phyloP scores from a whole-genome alignment of 805 yeast genomes.

The Nakazawaea ishiwadae region DNA sequence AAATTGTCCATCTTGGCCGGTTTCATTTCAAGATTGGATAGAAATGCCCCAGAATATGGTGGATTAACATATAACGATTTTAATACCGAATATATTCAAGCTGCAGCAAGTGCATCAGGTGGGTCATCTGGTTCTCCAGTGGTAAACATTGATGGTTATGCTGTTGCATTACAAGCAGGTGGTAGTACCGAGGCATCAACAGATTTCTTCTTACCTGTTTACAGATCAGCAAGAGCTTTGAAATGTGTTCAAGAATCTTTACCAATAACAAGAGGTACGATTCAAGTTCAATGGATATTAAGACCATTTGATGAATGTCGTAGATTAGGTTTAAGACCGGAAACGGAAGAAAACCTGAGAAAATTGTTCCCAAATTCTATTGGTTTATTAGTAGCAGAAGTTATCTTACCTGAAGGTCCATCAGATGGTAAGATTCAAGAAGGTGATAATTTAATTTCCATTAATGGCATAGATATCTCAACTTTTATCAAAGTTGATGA shows the following conservation, averaged over 20 bases:
- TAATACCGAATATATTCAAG: constrained; percentile 91
- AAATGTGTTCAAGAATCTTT: constrained; percentile 55
- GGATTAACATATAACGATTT: constrained; percentile 84
- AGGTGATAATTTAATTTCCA: constrained; percentile 78
- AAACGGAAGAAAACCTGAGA: constrained; percentile 69
- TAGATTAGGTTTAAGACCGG: constrained; percentile 75
- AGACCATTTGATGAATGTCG: constrained; percentile 90
- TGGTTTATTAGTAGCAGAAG: constrained; percentile 80
- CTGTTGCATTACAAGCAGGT: constrained; percentile 92
- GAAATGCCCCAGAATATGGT: constrained; percentile 95
- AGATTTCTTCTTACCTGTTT: constrained; percentile 85
- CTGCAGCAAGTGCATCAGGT: constrained; percentile 94
- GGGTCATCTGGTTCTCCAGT: constrained; percentile 97
- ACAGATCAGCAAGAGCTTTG: constrained; percentile 78
- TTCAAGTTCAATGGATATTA: constrained; percentile 84
- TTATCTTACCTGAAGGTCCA: constrained; percentile 82
- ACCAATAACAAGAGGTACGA: constrained; percentile 82
- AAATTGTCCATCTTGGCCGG: constrained; percentile 86
- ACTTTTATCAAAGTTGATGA: constrained; percentile 81
- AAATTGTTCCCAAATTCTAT: constrained; percentile 64
- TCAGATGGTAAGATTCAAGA: constrained; percentile 69
- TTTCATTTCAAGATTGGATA: constrained; percentile 76
- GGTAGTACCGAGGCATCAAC: constrained; percentile 90
- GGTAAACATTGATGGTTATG: constrained; percentile 82
- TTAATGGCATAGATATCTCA: constrained; percentile 60